These are phyloP conservation scores for Xylariaceae sp. DNA, from an alignment of 2,329 filamentous ascomycete genomes.

Conservation along the genomic window DNA sequence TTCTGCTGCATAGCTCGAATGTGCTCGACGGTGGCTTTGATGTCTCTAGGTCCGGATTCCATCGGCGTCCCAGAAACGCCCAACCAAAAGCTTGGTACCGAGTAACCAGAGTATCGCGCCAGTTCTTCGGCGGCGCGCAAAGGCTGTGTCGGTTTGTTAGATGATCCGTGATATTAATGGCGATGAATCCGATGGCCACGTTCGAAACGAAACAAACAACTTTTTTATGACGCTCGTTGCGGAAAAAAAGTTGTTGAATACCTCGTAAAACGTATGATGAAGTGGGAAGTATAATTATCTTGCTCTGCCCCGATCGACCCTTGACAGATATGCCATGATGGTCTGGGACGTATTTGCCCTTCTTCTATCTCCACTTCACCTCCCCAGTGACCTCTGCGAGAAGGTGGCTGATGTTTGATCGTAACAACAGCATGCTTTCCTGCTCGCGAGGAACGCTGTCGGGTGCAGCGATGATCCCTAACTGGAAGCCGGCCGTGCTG, in stretches of 20 bases:
- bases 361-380: constrained; percentile 1
- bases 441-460: background rate
- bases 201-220: background rate
- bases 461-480: background rate
- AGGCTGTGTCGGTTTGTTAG: background rate
- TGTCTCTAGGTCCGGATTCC: too few species aligned
- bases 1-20: background rate
- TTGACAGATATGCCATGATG: background rate
- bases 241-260: background rate
- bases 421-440: background rate
- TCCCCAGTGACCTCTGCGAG: background rate
- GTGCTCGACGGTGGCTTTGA: background rate
- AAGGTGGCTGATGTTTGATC: background rate
- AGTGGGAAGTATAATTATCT: background rate
- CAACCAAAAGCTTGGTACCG: background rate
- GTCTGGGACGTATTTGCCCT: background rate
- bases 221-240: background rate
- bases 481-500: background rate
- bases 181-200: background rate
- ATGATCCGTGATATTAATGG: constrained; percentile 1
- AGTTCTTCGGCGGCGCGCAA: background rate
- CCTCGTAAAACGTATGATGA: constrained; percentile 4
- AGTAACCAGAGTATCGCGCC: background rate
- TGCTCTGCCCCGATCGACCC: constrained; percentile 1
- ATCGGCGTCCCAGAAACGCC: constrained; percentile 1